These are phyloP conservation scores for Globisporangium alternatum DNA, from an alignment of 352 stramenopile species.

Conservation along the genomic window DNA sequence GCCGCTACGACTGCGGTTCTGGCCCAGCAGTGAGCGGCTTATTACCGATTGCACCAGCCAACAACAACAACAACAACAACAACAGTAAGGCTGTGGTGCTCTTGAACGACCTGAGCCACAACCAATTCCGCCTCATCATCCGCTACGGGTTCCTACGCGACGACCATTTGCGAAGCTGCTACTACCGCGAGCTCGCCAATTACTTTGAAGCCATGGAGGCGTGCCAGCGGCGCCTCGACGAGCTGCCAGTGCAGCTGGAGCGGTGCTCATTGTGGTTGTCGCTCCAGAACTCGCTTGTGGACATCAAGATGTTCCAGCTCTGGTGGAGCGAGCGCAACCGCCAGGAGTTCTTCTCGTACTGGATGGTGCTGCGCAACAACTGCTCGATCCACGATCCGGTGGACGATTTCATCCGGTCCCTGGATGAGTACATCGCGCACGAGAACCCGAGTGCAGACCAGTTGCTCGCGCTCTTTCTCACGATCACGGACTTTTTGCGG, in stretches of 20 bases:
- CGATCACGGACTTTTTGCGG: slow-evolving; percentile 76
- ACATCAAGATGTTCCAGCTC: slow-evolving; percentile 86
- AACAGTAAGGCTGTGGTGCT: slow-evolving; percentile 29
- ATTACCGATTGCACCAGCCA: neutral
- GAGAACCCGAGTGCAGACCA: slow-evolving; percentile 63
- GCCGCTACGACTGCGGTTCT: slow-evolving; percentile 41
- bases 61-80: slow-evolving; percentile 7
- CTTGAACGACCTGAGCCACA: slow-evolving; percentile 76
- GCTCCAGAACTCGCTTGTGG: slow-evolving; percentile 66
- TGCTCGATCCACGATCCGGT: slow-evolving; percentile 70
- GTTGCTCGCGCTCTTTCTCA: slow-evolving; percentile 66
- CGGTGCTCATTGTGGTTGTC: slow-evolving; percentile 64
- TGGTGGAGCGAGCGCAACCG: slow-evolving; percentile 82
- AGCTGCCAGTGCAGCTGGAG: slow-evolving; percentile 78
- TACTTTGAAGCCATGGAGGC: slow-evolving; percentile 73
- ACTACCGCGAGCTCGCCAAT: slow-evolving; percentile 70
- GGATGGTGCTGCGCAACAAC: slow-evolving; percentile 63
- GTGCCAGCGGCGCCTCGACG: slow-evolving; percentile 73
- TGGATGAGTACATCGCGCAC: slow-evolving; percentile 72
- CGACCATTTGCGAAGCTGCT: slow-evolving; percentile 57
- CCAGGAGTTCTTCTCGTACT: slow-evolving; percentile 80
- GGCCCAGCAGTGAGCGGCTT: neutral
- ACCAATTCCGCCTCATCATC: slow-evolving; percentile 64
- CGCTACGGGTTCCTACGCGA: slow-evolving; percentile 72
- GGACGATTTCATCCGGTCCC: slow-evolving; percentile 73